phyloP scores from a whole-genome alignment of 305 asterid genomes.

The Ilex paraguariensis region DNA sequence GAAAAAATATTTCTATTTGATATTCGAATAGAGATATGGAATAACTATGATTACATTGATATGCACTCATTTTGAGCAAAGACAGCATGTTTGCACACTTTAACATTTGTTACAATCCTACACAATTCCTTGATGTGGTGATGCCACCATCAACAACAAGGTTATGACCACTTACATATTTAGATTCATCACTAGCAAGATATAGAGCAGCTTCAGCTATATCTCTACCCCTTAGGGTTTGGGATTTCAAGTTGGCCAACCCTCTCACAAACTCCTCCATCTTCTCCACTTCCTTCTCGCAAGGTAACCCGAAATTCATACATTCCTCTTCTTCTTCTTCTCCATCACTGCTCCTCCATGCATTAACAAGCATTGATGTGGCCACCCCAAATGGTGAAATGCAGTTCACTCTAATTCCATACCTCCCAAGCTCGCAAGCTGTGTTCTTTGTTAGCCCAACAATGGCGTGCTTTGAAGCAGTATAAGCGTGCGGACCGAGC shows the following conservation, averaged over 20 bases:
- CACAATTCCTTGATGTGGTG: slow-evolving; percentile 53
- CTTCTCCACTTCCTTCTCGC: slow-evolving; percentile 49
- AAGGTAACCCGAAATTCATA: background rate
- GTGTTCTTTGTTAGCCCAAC: slow-evolving; percentile 69
- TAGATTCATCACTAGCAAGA: slow-evolving; percentile 74
- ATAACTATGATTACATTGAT: too few relatives aligned
- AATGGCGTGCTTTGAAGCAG: slow-evolving; percentile 82
- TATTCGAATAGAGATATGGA: too few relatives aligned
- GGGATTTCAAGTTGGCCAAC: slow-evolving; percentile 63
- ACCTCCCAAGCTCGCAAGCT: slow-evolving; percentile 75
- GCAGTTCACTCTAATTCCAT: slow-evolving; percentile 78
- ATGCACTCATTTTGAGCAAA: too few relatives aligned
- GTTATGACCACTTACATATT: slow-evolving; percentile 76
- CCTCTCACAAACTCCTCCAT: slow-evolving; percentile 65
- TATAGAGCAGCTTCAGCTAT: slow-evolving; percentile 83
- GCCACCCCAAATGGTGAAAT: slow-evolving; percentile 91
- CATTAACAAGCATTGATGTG: slow-evolving; percentile 70
- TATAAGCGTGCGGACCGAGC: slow-evolving; percentile 71
- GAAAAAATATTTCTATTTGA: too few relatives aligned
- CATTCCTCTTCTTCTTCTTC: slow-evolving; percentile 12
- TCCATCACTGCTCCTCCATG: slow-evolving; percentile 40
- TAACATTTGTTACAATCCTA: slow-evolving; percentile 24
- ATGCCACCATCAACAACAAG: slow-evolving; percentile 94
- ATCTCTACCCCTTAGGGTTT: slow-evolving; percentile 48
- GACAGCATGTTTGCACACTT: background rate